Evolutionary conservation across 31 red algal species (phyloP), one percentile per base, ranked within the genome.

Genomic region (Odonthalia washingtoniensis): DNA sequence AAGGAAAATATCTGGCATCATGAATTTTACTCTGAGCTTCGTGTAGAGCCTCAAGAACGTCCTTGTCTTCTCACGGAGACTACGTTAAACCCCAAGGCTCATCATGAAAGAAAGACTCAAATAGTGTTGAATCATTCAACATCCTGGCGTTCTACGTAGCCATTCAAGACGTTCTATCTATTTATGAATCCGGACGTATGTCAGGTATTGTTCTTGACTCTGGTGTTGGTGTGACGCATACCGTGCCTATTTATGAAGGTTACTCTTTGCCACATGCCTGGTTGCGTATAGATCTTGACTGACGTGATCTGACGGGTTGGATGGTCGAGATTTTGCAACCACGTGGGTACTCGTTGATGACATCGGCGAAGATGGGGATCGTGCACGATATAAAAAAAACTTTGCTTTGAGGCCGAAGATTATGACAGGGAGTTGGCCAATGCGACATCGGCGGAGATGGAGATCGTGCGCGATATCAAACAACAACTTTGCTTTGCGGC

Each of bases 211-310:
- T 98, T 27, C 68, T 98, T 33, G 95, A 98, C 67, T 88, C 89
- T 49, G 95, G 95, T 52, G 95, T 92, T 74, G 92, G 92, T 14
- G 95, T 94, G n/a, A 98, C 92, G 5, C 92, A 94, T 77, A 88
- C 91, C 3, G 92, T 95, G n/a, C 95, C 95, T 57, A 91, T 98
- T 38, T n/a, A n/a, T n/a, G n/a, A n/a, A n/a, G n/a, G n/a, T n/a
- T n/a, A n/a, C n/a, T n/a, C n/a, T n/a, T n/a, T 98, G 43, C 95
- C 92, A 17, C 95, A 94, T 69, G 92, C 92, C 42, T 91, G 96
- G 24, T 84, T 95, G 28, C 90, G 97, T 83, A 99, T 99, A 46
- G 94, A 99, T 92, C 85, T 99, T 33, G 97, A 94, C 1, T 94
- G 97, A 26, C 86, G 97, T 49, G 97, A 99, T 85, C 91, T 99